These are phyloP conservation scores for Penicillium turbatum DNA, from an alignment of 495 filamentous ascomycete species.

Conservation along the genomic window DNA sequence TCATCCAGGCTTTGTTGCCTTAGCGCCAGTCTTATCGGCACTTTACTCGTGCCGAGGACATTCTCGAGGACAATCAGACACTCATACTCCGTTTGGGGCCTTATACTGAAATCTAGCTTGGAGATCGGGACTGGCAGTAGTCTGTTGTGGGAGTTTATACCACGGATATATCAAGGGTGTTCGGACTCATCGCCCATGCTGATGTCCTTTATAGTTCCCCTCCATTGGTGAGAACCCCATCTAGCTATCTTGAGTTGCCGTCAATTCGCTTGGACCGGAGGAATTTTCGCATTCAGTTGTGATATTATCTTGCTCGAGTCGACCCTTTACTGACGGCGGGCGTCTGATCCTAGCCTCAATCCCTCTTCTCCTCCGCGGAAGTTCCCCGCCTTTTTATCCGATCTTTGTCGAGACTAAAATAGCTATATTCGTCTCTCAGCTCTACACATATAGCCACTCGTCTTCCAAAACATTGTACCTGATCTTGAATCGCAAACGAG, in stretches of 20 bases:
- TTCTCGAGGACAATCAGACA: constrained; percentile 1
- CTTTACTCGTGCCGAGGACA: background rate
- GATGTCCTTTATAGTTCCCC: constrained; percentile 19
- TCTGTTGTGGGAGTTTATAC: background rate
- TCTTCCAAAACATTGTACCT: background rate
- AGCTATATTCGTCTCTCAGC: background rate
- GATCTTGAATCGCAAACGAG: background rate
- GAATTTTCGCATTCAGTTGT: background rate
- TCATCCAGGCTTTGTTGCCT: constrained; percentile 25
- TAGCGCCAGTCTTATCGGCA: constrained; percentile 2
- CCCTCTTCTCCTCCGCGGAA: background rate
- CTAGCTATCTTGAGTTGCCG: background rate
- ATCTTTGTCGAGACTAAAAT: background rate
- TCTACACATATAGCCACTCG: background rate
- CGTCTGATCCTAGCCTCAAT: background rate
- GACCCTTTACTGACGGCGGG: background rate
- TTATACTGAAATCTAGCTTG: background rate
- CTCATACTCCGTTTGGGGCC: background rate
- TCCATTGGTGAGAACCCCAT: constrained; percentile 16
- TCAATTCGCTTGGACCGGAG: background rate
- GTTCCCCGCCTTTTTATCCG: background rate
- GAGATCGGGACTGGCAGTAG: background rate
- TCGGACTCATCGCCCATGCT: background rate
- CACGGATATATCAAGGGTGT: background rate
- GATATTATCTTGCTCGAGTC: background rate